Evolutionary conservation across 1,139 yeast species (phyloP).

Genomic region (Spencermartinsiella ligniputridi): DNA sequence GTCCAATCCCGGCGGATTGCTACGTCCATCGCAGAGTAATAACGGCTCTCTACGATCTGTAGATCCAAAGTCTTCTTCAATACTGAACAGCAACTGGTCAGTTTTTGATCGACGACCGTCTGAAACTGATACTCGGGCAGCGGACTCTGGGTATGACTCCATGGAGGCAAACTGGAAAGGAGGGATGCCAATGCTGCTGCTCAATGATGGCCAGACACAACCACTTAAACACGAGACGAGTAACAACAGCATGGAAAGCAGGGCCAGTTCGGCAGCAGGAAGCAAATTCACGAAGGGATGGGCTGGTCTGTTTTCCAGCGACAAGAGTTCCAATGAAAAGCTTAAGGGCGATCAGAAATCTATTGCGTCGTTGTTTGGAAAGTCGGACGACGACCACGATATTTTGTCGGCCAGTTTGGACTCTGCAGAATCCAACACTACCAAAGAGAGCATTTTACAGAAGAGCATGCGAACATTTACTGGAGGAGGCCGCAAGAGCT

Average conservation of each 20-base stretch:
- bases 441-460: constrained; percentile 23
- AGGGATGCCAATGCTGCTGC: constrained; percentile 13
- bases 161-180: constrained; percentile 1
- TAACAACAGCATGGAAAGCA: constrained; percentile 17
- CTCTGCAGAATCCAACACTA: constrained; percentile 15
- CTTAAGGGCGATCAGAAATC: constrained; percentile 17
- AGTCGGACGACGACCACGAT: constrained; percentile 18
- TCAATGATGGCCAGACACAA: constrained; percentile 13
- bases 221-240: constrained; percentile 7
- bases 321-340: constrained; percentile 8
- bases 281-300: constrained; percentile 25
- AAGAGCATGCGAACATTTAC: constrained; percentile 29
- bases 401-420: constrained; percentile 13
- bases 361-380: constrained; percentile 25
- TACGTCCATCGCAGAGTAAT: background rate
- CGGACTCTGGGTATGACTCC: constrained; percentile 3
- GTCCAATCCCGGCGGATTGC: background rate
- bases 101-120: constrained; percentile 6
- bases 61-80: background rate
- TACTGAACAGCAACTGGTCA: constrained; percentile 2
- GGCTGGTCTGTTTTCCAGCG: constrained; percentile 23
- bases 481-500: background rate
- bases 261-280: constrained; percentile 11
- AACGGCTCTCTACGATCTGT: background rate
- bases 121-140: constrained; percentile 4